These are phyloP conservation scores for Polysphondylium violaceum DNA, from an alignment of 78 protist species.

Conservation along the genomic window DNA sequence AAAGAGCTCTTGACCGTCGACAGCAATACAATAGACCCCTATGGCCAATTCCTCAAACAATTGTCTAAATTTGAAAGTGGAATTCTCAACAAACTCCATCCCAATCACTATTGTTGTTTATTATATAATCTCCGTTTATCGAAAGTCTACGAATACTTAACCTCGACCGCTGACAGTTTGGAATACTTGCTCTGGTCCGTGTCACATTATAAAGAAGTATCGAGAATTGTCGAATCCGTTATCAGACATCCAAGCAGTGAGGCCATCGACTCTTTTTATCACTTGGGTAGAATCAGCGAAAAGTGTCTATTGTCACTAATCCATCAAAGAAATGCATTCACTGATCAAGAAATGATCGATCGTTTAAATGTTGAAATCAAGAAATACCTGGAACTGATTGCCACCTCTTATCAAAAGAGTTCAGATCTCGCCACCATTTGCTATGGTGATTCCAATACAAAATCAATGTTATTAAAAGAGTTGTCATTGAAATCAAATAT, in stretches of 20 bases:
- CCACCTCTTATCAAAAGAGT: conserved; percentile 8
- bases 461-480: conserved; percentile 9
- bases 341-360: background rate
- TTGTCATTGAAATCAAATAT: conserved; percentile 21
- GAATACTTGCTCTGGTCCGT: conserved; percentile 21
- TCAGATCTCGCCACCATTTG: conserved; percentile 5
- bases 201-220: conserved; percentile 29
- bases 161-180: background rate
- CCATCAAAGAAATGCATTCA: background rate
- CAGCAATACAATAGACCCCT: background rate
- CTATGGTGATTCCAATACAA: conserved; percentile 29
- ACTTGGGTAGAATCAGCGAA: conserved; percentile 32
- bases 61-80: background rate
- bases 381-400: background rate
- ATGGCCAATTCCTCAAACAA: background rate
- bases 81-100: background rate
- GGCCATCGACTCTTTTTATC: conserved; percentile 28
- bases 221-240: conserved; percentile 26
- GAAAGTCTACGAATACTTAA: background rate
- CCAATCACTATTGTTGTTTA: conserved; percentile 19
- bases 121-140: conserved; percentile 13
- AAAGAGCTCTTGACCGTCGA: background rate
- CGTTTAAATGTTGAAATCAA: conserved; percentile 17
- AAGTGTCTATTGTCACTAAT: conserved; percentile 8
- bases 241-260: conserved; percentile 13